Conservation (phyloP, 768 basidiomycete genomes). For the Fomitopsis pulvina region DNA sequence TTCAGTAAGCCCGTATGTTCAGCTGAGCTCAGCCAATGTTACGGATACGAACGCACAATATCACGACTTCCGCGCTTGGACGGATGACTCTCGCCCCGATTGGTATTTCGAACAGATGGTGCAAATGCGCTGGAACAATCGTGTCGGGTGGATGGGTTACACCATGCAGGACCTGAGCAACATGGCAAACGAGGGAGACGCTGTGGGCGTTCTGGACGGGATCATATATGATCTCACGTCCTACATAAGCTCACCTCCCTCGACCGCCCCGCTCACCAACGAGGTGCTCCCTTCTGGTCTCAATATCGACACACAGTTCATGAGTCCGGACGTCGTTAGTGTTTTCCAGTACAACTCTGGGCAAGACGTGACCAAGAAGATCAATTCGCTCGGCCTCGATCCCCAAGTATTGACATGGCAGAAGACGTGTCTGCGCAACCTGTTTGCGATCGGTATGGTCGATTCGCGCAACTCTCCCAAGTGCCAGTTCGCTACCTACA, state of each 20-base stretch:
- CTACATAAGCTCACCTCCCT: slow-evolving; percentile 69
- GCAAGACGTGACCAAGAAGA: slow-evolving; percentile 69
- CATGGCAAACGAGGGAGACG: slow-evolving; percentile 54
- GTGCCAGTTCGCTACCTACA: slow-evolving; percentile 87
- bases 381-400: slow-evolving; percentile 61
- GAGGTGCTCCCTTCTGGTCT: slow-evolving; percentile 24
- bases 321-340: slow-evolving; percentile 59
- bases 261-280: slow-evolving; percentile 39
- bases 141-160: slow-evolving; percentile 84
- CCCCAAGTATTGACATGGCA: slow-evolving; percentile 52
- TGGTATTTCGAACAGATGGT: slow-evolving; percentile 99
- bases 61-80: slow-evolving; percentile 91
- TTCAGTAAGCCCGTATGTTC: slow-evolving; percentile 70
- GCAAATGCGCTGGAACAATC: slow-evolving; percentile 81
- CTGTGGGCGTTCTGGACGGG: slow-evolving; percentile 82
- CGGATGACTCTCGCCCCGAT: slow-evolving; percentile 88
- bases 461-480: slow-evolving; percentile 90
- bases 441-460: slow-evolving; percentile 87
- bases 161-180: slow-evolving; percentile 69
- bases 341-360: slow-evolving; percentile 77
- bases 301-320: slow-evolving; percentile 52
- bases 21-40: slow-evolving; percentile 69
- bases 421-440: slow-evolving; percentile 84
- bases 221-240: slow-evolving; percentile 82
- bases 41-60: slow-evolving; percentile 74